A percentile compares a stretch with the other conserved stretches of the same genome.
phyloP scores from a whole-genome alignment of 2,329 filamentous ascomycete species.

The Bipolaris victoriae region DNA sequence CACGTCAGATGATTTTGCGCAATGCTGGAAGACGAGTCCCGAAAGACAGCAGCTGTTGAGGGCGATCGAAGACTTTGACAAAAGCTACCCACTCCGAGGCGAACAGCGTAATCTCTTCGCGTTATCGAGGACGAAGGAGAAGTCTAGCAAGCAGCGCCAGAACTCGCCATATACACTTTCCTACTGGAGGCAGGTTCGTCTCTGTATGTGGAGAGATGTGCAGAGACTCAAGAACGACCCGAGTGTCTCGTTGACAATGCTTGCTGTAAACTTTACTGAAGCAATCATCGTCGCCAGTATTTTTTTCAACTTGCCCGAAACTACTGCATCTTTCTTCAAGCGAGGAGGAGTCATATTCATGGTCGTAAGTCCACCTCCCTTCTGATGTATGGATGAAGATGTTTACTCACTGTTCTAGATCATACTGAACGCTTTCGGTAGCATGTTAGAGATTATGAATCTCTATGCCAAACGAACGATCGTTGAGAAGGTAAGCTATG shows the following conservation, averaged over 20 bases:
- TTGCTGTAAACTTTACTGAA: conserved; percentile 73
- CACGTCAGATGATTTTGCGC: conserved; percentile 51
- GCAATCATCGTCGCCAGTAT: conserved; percentile 76
- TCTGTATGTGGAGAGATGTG: conserved; percentile 10
- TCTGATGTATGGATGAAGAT: neutral
- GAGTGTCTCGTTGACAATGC: conserved; percentile 66
- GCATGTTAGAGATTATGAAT: conserved; percentile 64
- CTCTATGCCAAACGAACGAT: conserved; percentile 85
- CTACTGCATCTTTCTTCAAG: conserved; percentile 59
- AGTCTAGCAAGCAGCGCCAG: conserved; percentile 56
- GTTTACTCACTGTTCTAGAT: neutral
- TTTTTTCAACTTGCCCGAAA: conserved; percentile 70
- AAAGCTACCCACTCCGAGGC: conserved; percentile 53
- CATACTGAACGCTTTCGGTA: conserved; percentile 74
- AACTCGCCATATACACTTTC: conserved; percentile 61
- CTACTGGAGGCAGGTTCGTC: conserved; percentile 28
- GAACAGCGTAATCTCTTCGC: conserved; percentile 43
- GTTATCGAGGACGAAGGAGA: conserved; percentile 52
- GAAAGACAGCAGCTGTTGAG: conserved; percentile 47
- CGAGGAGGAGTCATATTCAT: conserved; percentile 75
- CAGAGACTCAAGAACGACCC: conserved; percentile 29
- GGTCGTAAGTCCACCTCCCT: conserved; percentile 58
- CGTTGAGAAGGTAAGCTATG: conserved; percentile 65
- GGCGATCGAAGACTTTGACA: conserved; percentile 55
- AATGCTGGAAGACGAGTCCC: conserved; percentile 56